phyloP scores from a whole-genome alignment of 352 stramenopile genomes.

The Phytophthora constricta region DNA sequence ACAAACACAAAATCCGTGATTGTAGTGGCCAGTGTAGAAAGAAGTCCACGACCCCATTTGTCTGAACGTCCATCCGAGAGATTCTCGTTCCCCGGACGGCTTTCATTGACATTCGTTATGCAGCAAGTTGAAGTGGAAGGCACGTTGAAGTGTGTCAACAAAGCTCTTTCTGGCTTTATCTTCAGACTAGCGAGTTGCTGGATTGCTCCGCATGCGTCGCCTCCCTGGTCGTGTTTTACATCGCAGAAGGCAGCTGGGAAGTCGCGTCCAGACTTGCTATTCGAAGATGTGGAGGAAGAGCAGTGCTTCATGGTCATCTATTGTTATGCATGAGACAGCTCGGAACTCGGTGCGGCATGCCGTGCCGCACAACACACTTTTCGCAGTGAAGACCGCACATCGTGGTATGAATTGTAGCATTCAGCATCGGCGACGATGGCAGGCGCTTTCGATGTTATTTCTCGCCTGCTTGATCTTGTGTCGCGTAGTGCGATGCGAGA shows the following conservation, averaged over 20 bases:
- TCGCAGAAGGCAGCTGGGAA: too few relatives aligned
- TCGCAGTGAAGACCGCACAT: slow-evolving; percentile 7
- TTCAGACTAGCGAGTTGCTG: slow-evolving; percentile 1
- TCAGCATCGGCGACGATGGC: slow-evolving; percentile 11
- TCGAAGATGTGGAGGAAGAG: slow-evolving; percentile 19
- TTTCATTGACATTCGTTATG: slow-evolving; percentile 13
- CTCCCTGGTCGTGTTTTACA: too few relatives aligned
- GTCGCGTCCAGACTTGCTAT: slow-evolving; percentile 21
- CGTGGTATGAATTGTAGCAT: slow-evolving; percentile 9
- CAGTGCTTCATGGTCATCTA: too few relatives aligned
- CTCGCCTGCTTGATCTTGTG: slow-evolving; percentile 13
- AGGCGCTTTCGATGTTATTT: slow-evolving; percentile 6
- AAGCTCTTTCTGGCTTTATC: background rate
- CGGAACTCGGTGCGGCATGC: slow-evolving; percentile 1
- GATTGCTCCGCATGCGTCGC: too few relatives aligned
- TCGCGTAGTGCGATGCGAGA: background rate
- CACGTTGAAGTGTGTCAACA: background rate
- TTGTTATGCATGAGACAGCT: slow-evolving; percentile 17
- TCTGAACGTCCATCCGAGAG: background rate
- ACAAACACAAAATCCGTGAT: too few relatives aligned
- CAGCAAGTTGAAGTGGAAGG: slow-evolving; percentile 24
- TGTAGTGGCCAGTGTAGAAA: too few relatives aligned
- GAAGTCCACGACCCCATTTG: too few relatives aligned
- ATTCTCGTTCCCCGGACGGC: background rate
- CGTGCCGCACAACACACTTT: slow-evolving; percentile 21